A percentile compares a stretch with the other conserved stretches of the same genome.
Conservation (phyloP, 768 basidiomycete genomes). For the Pleurotus djamor region DNA sequence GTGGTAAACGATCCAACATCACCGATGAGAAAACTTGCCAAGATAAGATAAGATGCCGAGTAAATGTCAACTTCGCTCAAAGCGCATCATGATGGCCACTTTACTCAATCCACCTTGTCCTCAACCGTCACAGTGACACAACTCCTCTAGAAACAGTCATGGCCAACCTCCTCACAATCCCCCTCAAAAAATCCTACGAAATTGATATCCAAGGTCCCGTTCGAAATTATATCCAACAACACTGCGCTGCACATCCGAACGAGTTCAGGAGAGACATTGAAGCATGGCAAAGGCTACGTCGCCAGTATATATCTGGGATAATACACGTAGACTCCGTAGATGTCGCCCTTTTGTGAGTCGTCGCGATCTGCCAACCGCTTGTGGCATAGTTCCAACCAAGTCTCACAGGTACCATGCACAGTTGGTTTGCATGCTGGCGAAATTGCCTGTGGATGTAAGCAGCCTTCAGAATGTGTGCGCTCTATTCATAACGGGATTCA, state of each 20-base stretch:
- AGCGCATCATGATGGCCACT: background rate
- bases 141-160: slow-evolving; percentile 30
- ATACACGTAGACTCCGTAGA: slow-evolving; percentile 59
- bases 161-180: slow-evolving; percentile 76
- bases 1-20: background rate
- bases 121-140: background rate
- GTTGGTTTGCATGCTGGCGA: slow-evolving; percentile 77
- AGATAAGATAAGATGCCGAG: background rate
- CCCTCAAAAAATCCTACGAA: slow-evolving; percentile 68
- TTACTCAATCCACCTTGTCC: background rate
- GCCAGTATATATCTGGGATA: slow-evolving; percentile 43
- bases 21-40: background rate
- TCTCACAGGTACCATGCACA: slow-evolving; percentile 85
- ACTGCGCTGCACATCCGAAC: slow-evolving; percentile 78
- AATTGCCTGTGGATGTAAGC: slow-evolving; percentile 77
- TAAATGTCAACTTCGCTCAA: background rate
- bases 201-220: slow-evolving; percentile 53
- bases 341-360: slow-evolving; percentile 54
- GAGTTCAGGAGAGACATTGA: slow-evolving; percentile 79
- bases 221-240: slow-evolving; percentile 64
- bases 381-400: slow-evolving; percentile 1
- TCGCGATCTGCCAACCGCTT: background rate
- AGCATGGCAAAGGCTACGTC: slow-evolving; percentile 66
- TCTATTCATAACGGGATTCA: background rate
- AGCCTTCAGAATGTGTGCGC: background rate